Evolutionary conservation across 2,329 filamentous ascomycete genomes (phyloP).

Genomic region (Ramularia collo-cygni): DNA sequence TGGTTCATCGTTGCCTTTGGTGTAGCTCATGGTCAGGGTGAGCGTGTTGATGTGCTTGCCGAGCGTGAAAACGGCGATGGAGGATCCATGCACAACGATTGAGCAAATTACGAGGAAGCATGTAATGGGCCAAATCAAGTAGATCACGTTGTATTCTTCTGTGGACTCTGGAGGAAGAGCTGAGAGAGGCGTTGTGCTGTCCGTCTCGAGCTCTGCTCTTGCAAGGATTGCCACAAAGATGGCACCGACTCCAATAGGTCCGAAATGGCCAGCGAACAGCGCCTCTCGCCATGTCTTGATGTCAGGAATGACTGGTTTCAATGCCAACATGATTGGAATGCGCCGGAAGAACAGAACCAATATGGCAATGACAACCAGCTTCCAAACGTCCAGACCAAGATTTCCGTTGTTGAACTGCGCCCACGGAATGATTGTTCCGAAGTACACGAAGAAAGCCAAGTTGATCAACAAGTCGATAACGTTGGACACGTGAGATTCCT

Average conservation of each 20-base stretch:
- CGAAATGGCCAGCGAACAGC: conserved; percentile 93
- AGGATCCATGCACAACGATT: conserved; percentile 95
- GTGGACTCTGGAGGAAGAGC: conserved; percentile 47
- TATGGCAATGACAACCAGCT: conserved; percentile 85
- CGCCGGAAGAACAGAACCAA: conserved; percentile 93
- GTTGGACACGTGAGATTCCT: conserved; percentile 97
- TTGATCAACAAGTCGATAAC: conserved; percentile 97
- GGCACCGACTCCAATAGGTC: conserved; percentile 92
- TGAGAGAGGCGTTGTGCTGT: conserved; percentile 62
- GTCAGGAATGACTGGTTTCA: conserved; percentile 92
- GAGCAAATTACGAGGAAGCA: conserved; percentile 91
- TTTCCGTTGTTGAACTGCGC: conserved; percentile 70
- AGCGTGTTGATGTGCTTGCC: conserved; percentile 98
- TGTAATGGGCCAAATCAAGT: conserved; percentile 90
- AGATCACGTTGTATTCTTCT: conserved; percentile 64
- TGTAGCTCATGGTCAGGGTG: conserved; percentile 93
- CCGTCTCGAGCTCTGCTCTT: conserved; percentile 79
- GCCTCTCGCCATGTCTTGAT: conserved; percentile 98
- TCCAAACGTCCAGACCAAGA: conserved; percentile 77
- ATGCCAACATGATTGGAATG: conserved; percentile 83
- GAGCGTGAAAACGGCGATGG: conserved; percentile 92
- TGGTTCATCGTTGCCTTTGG: conserved; percentile 77
- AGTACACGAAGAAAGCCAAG: conserved; percentile 95
- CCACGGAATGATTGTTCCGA: conserved; percentile 97
- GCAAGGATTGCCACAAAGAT: conserved; percentile 93